Percentiles rank a stretch among this genome's conserved stretches.
These are phyloP conservation scores for Heliamphora pulchella DNA, from an alignment of 179 eudicot genomes.

Conservation along the genomic window DNA sequence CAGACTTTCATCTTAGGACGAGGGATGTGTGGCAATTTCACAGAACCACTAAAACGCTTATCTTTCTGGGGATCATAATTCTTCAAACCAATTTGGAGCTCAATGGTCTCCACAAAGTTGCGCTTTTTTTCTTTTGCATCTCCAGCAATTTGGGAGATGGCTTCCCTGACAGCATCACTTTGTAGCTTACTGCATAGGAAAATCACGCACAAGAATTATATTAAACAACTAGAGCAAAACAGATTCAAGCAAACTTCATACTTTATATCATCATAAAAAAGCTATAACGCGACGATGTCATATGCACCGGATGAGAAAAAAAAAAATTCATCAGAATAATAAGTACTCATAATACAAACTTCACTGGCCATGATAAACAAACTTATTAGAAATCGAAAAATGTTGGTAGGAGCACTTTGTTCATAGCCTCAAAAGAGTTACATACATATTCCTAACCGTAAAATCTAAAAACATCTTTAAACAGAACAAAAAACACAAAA, in stretches of 20 bases:
- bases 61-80: constrained; percentile 95
- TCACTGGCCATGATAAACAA: background rate
- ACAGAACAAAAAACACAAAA: too few relatives aligned
- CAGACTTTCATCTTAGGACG: constrained; percentile 95
- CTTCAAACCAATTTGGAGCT: constrained; percentile 93
- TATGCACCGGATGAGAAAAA: background rate
- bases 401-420: background rate
- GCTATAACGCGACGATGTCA: background rate
- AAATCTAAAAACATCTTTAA: background rate
- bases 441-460: background rate
- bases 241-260: background rate
- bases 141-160: constrained; percentile 40
- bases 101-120: constrained; percentile 76
- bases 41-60: constrained; percentile 98
- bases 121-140: constrained; percentile 59
- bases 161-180: constrained; percentile 80
- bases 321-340: background rate
- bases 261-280: background rate
- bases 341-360: background rate
- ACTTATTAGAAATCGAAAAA: background rate
- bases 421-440: background rate
- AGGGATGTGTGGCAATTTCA: constrained; percentile 83
- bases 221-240: background rate
- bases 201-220: background rate
- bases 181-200: constrained; percentile 58